Base-by-base conservation (phyloP, 805 yeast species). In the Hagleromyces aurorensis region DNA sequence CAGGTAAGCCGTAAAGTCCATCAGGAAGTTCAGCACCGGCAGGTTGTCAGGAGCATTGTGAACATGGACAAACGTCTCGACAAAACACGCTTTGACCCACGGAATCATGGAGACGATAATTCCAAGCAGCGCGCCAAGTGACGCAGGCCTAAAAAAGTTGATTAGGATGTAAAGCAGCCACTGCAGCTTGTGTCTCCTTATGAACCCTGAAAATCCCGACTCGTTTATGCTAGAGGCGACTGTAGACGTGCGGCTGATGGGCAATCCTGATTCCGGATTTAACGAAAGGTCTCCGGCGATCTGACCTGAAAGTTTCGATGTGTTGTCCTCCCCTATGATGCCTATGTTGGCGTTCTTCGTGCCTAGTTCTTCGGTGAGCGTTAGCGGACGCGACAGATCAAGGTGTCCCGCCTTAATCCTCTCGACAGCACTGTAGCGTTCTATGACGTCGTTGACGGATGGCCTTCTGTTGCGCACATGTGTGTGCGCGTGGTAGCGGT, bases 21-120 rank as follows among this genome's bases (percentile, higher is more conserved):
- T 81, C 4, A 87, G 33, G 41, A 87, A 87, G 19, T 84, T 84
- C 17, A 89, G 62, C 0, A 93, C 87, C 0, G 96, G 96, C 33
- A 66, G 64, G 1, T 67, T 64, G 55, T 89, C 97, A 0, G 97
- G 97, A 0, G 96, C 96, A 29, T 69, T 46, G 6, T 71, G 79
- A 16, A 86, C 67, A 37, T 67, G 55, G 12, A 59, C 61, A 15
- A 57, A 49, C 13, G 72, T 70, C 1, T 46, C 41, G 7, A 75
- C 78, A 49, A 83, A 84, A 11, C 80, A 61, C 0, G 85, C 78
- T 37, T 78, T 74, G 2, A 81, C 60, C 70, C 95, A 89, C 1
- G 96, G 95, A n/a, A 89, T 67, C 81, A 89, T 76, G 4, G 89
- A 70, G 14, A 84, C 63, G 1, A 69, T 61, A 15, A 87, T 59